These are phyloP conservation scores for Nevesoporus exiguus DNA, from an alignment of 768 basidiomycete species.

Conservation along the genomic window DNA sequence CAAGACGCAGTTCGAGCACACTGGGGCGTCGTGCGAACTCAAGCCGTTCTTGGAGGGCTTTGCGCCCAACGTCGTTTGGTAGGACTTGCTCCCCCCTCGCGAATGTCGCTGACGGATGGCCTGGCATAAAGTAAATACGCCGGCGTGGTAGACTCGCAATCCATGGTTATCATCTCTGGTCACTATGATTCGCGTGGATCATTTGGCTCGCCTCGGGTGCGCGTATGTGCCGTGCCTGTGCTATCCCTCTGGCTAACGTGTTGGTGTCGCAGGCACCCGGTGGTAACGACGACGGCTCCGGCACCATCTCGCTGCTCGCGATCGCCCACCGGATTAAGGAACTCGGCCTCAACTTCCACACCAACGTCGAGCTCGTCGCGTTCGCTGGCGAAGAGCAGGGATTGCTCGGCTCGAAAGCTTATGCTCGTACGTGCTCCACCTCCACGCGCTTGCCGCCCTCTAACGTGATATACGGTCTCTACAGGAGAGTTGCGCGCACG, in stretches of 20 bases:
- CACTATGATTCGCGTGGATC: slow-evolving; percentile 93
- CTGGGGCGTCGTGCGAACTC: slow-evolving; percentile 72
- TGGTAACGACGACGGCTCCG: slow-evolving; percentile 62
- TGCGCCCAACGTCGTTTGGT: slow-evolving; percentile 88
- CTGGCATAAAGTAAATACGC: slow-evolving; percentile 46
- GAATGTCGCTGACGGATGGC: neutral
- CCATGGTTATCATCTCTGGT: slow-evolving; percentile 71
- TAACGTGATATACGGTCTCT: neutral
- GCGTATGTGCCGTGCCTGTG: neutral
- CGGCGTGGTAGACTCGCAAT: slow-evolving; percentile 41
- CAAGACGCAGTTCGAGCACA: slow-evolving; percentile 64
- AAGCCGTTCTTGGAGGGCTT: slow-evolving; percentile 67
- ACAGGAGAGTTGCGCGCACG: slow-evolving; percentile 55
- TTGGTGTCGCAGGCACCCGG: slow-evolving; percentile 37
- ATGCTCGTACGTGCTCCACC: slow-evolving; percentile 59
- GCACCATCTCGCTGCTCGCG: slow-evolving; percentile 68
- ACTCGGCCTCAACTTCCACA: slow-evolving; percentile 64
- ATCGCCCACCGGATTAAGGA: slow-evolving; percentile 74
- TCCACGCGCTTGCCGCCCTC: neutral
- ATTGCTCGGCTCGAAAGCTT: slow-evolving; percentile 70
- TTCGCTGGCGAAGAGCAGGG: slow-evolving; percentile 96
- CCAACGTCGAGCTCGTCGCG: slow-evolving; percentile 74
- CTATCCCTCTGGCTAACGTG: neutral
- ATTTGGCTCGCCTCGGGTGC: slow-evolving; percentile 65
- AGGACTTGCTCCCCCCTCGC: neutral